Evolutionary conservation across 108 stramenopile species (phyloP).

Genomic region (Fragilariopsis cylindrus): DNA sequence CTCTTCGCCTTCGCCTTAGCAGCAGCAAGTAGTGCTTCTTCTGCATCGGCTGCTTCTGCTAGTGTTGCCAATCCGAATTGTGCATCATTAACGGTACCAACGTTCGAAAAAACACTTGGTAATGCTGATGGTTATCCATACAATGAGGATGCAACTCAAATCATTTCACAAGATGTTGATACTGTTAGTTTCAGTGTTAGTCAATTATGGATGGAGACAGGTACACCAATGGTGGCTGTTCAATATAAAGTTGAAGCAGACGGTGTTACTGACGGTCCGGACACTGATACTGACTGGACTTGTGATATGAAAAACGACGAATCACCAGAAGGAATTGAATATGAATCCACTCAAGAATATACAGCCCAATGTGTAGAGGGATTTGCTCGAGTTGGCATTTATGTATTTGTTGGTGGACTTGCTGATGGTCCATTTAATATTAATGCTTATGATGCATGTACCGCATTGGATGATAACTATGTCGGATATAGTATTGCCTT

Average conservation of each 20-base stretch:
- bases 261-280: too few relatives aligned
- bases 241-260: neutral
- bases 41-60: constrained; percentile 1
- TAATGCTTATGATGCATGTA: neutral
- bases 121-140: neutral
- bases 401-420: neutral
- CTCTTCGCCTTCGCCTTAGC: too few relatives aligned
- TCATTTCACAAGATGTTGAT: constrained; percentile 3
- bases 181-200: constrained; percentile 4
- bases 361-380: constrained; percentile 12
- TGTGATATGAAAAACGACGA: neutral
- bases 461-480: neutral
- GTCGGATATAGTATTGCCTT: neutral
- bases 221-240: neutral
- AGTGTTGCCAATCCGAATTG: neutral
- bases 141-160: neutral
- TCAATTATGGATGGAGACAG: neutral
- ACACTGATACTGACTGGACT: neutral
- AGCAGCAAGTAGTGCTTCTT: neutral
- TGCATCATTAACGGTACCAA: too few relatives aligned
- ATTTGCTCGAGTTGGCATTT: constrained; percentile 2
- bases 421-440: neutral
- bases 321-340: neutral
- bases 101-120: neutral
- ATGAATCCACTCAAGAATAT: neutral